Evolutionary conservation across 805 yeast species (phyloP).

Genomic region (Ogataea thermomethanolica): DNA sequence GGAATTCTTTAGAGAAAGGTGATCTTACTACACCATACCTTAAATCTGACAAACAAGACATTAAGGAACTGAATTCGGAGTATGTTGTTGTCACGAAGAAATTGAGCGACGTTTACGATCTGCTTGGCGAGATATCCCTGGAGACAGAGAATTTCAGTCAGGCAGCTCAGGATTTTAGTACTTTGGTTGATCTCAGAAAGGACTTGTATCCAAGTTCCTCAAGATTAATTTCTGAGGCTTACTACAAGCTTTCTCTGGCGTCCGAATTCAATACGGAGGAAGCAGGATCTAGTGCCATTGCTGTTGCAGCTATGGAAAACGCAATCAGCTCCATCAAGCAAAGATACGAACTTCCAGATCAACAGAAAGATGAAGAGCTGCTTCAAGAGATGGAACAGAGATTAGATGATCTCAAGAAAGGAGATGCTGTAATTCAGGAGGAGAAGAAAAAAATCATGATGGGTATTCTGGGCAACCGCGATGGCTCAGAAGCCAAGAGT

Average conservation of each 20-base stretch:
- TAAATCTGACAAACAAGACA: conserved; percentile 20
- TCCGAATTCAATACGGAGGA: conserved; percentile 63
- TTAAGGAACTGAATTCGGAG: conserved; percentile 26
- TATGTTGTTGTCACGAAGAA: conserved; percentile 42
- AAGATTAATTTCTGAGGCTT: conserved; percentile 68
- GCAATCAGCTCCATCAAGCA: conserved; percentile 43
- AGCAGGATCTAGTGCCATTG: conserved; percentile 49
- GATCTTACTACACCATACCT: conserved; percentile 18
- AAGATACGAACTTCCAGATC: conserved; percentile 36
- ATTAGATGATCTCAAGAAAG: conserved; percentile 50
- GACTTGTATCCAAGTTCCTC: conserved; percentile 50
- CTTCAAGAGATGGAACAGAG: conserved; percentile 55
- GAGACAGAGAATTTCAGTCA: conserved; percentile 86
- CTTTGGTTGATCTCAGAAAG: conserved; percentile 52
- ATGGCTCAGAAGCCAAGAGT: conserved; percentile 24
- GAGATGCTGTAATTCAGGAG: conserved; percentile 45
- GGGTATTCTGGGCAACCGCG: conserved; percentile 52
- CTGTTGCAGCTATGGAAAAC: conserved; percentile 42
- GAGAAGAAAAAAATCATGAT: conserved; percentile 52
- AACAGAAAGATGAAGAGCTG: conserved; percentile 43
- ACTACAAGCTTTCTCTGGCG: conserved; percentile 77
- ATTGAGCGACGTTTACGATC: conserved; percentile 69
- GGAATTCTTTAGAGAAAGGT: conserved; percentile 18
- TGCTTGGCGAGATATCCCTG: conserved; percentile 84
- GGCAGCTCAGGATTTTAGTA: conserved; percentile 65